Conservation (phyloP, 306 rosid genomes). For the Arachis hypogaea region DNA sequence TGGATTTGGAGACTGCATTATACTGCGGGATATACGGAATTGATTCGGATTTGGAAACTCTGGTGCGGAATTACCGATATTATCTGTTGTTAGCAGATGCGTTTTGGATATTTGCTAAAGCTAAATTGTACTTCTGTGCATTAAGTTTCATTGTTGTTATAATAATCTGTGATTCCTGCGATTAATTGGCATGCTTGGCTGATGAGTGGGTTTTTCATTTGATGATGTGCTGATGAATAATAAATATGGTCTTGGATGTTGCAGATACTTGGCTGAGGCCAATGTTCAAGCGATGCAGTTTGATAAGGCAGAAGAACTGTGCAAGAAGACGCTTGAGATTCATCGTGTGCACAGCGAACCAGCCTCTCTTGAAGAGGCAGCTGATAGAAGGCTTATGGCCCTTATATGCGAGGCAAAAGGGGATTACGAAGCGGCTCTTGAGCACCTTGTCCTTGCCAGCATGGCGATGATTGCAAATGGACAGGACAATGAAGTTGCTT, state of each 20-base stretch:
- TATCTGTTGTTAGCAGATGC: neutral
- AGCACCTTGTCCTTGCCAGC: conserved; percentile 97
- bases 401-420: conserved; percentile 91
- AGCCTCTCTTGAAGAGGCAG: conserved; percentile 96
- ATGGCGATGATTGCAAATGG: conserved; percentile 98
- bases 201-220: neutral
- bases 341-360: conserved; percentile 93
- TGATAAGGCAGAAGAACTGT: conserved; percentile 89
- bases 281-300: conserved; percentile 99
- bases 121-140: neutral
- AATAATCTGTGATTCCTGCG: neutral
- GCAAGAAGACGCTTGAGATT: conserved; percentile 90
- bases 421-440: conserved; percentile 84
- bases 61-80: neutral
- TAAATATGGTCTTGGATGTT: conserved; percentile 28
- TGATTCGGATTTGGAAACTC: neutral
- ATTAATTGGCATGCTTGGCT: neutral
- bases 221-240: neutral
- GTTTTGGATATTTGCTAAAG: neutral
- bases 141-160: conserved; percentile 4
- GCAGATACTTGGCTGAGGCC: conserved; percentile 95
- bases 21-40: too few relatives aligned
- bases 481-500: conserved; percentile 90
- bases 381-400: conserved; percentile 93
- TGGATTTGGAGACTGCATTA: neutral